Evolutionary conservation across 169 alveolate genomes (phyloP).

Genomic region (Eimeria maxima): DNA sequence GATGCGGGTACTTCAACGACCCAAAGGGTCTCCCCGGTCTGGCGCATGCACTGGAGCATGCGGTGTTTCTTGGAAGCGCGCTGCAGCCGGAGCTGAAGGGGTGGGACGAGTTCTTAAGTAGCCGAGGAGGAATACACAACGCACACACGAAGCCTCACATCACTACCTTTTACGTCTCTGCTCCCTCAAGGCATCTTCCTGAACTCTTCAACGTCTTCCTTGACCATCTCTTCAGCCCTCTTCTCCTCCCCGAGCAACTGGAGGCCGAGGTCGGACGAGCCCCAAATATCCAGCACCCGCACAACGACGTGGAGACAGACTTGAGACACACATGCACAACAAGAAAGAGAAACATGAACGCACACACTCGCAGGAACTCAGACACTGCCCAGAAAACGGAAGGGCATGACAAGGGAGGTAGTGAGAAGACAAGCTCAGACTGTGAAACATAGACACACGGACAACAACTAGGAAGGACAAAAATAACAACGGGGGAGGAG

Average conservation of each 20-base stretch:
- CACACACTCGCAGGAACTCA: too few species aligned
- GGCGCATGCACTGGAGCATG: slow-evolving; percentile 97
- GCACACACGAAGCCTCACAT: slow-evolving; percentile 77
- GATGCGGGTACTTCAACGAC: slow-evolving; percentile 87
- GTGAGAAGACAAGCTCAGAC: too few species aligned
- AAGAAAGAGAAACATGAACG: not conserved
- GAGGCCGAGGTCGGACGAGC: slow-evolving; percentile 64
- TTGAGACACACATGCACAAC: not conserved
- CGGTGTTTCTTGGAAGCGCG: slow-evolving; percentile 93
- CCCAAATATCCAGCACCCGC: not conserved
- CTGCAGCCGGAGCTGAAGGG: not conserved
- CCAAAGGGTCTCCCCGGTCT: slow-evolving; percentile 93
- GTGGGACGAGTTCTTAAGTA: slow-evolving; percentile 65
- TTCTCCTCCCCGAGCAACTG: slow-evolving; percentile 53
- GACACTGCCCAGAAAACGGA: too few species aligned
- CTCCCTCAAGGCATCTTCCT: slow-evolving; percentile 56
- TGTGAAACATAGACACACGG: too few species aligned
- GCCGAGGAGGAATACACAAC: slow-evolving; percentile 72
- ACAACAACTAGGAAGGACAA: too few species aligned
- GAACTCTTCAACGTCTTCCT: slow-evolving; percentile 59
- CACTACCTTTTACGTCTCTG: slow-evolving; percentile 78
- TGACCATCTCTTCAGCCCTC: slow-evolving; percentile 65
- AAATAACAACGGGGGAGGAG: not conserved
- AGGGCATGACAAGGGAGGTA: too few species aligned
- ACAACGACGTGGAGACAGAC: not conserved